Percentiles rank a stretch among this genome's conserved stretches.
phyloP scores from a whole-genome alignment of 2,329 filamentous ascomycete genomes.

The Cytospora leucostoma region DNA sequence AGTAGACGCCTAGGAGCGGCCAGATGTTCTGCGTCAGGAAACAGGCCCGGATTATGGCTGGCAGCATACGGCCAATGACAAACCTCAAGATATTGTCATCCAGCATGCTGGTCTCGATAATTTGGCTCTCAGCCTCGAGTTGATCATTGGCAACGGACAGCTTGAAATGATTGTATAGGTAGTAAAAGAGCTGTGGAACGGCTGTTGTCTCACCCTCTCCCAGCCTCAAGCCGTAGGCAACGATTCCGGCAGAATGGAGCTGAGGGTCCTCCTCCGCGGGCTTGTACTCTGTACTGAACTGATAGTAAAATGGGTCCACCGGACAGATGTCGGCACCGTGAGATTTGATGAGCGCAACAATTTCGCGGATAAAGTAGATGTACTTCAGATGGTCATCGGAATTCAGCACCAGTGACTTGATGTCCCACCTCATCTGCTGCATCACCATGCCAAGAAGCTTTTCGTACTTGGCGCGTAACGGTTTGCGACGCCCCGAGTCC shows the following conservation, averaged over 20 bases:
- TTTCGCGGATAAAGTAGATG: slow-evolving; percentile 53
- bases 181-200: slow-evolving; percentile 55
- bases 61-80: slow-evolving; percentile 54
- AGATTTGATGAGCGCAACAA: slow-evolving; percentile 56
- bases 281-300: slow-evolving; percentile 57
- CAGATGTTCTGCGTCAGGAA: slow-evolving; percentile 42
- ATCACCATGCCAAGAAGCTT: slow-evolving; percentile 50
- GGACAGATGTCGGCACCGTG: slow-evolving; percentile 55
- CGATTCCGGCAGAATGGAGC: slow-evolving; percentile 56
- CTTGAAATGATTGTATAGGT: slow-evolving; percentile 60
- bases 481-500: slow-evolving; percentile 38
- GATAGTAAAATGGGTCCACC: slow-evolving; percentile 58
- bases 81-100: slow-evolving; percentile 49
- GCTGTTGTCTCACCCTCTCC: slow-evolving; percentile 53
- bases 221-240: slow-evolving; percentile 57
- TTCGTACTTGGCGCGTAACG: slow-evolving; percentile 44
- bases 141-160: slow-evolving; percentile 52
- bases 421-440: slow-evolving; percentile 56
- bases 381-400: slow-evolving; percentile 47
- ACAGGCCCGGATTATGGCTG: slow-evolving; percentile 49
- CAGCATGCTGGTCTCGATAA: slow-evolving; percentile 53
- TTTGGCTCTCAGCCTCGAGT: slow-evolving; percentile 47
- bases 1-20: slow-evolving; percentile 54
- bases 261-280: slow-evolving; percentile 58
- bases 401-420: slow-evolving; percentile 42